Evolutionary conservation across 1,284 basidiomycete genomes (phyloP), one percentile per base, ranked within the genome.

Genomic region (Sporisorium iseilematis-ciliati): DNA sequence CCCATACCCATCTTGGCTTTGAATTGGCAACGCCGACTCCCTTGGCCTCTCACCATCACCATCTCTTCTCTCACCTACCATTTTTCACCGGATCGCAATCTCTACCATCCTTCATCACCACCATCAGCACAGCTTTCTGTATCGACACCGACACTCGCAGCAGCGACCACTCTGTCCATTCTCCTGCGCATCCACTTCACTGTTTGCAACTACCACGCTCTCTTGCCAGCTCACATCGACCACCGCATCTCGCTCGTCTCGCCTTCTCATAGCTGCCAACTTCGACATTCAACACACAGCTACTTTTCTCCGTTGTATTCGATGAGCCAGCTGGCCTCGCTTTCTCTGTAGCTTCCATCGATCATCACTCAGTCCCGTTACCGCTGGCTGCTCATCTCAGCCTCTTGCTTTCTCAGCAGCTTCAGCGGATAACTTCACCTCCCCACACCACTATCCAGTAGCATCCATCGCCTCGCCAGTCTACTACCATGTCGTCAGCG

Each of bases 401-500:
- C 56, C 35, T 45, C 16, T 60, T 49, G 58, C 59, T 31, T 45
- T 31, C 16, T 31, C 21, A 38, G 41, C 38, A 41, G 38, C 18
- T 14, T 35, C 33, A 12, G 49, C 40, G 49, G 48, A 16, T 42
- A 45, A 45, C 50, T 11, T 21, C 26, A n/a, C 18, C 18, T 4
- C 40, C 14, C 23, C 33, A 31, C 21, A 29, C 35, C 35, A 23
- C 20, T 20, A 35, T 38, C 35, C 16, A 38, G 35, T 6, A 31
- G 43, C 49, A 25, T 26, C 7, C 11, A 18, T 40, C 45, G 48
- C 65, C 40, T 50, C 48, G 53, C 48, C 43, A 42, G 43, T 7
- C 20, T 58, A 63, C 16, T 53, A 73, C 20, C 56, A 73, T 73
- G 70, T 73, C 70, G 48, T 64, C 70, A 33, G 64, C 64, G 16